Conservation (phyloP, 768 basidiomycete species). For the Naganishia kalamii region DNA sequence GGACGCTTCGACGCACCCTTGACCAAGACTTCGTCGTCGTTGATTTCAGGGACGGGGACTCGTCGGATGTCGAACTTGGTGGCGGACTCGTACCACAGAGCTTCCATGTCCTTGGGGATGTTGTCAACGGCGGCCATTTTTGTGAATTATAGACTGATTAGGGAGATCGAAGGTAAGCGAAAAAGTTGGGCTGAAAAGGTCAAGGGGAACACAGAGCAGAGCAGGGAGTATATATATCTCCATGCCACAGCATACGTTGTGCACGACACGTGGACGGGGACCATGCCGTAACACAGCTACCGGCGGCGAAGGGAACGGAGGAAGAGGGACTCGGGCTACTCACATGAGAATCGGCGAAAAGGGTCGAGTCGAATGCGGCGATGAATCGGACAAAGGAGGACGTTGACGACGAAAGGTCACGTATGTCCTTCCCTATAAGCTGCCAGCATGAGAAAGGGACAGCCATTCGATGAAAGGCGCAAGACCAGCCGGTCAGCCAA, state of each 20-base stretch:
- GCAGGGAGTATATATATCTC: not conserved
- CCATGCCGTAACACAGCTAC: too few relatives aligned
- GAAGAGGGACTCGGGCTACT: conserved; percentile 6
- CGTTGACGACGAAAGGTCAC: too few relatives aligned
- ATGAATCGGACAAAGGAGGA: too few relatives aligned
- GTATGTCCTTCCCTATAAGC: too few relatives aligned
- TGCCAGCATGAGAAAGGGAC: too few relatives aligned
- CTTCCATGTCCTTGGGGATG: conserved; percentile 24
- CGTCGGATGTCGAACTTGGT: conserved; percentile 61
- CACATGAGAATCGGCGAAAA: not conserved
- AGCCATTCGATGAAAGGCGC: too few relatives aligned
- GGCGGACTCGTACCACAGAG: conserved; percentile 42
- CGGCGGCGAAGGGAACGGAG: not conserved
- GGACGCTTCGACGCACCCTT: conserved; percentile 53
- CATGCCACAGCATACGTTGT: too few relatives aligned
- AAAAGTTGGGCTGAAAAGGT: too few relatives aligned
- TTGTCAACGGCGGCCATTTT: conserved; percentile 6
- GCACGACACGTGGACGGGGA: too few relatives aligned
- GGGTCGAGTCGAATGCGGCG: not conserved
- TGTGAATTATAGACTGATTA: not conserved
- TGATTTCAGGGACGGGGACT: conserved; percentile 61
- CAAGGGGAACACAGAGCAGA: not conserved
- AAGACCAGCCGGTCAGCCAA: too few relatives aligned
- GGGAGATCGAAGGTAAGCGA: too few relatives aligned
- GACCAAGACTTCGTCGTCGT: conserved; percentile 66